Conservation (phyloP, 768 basidiomycete genomes). For the Trametes cingulata region DNA sequence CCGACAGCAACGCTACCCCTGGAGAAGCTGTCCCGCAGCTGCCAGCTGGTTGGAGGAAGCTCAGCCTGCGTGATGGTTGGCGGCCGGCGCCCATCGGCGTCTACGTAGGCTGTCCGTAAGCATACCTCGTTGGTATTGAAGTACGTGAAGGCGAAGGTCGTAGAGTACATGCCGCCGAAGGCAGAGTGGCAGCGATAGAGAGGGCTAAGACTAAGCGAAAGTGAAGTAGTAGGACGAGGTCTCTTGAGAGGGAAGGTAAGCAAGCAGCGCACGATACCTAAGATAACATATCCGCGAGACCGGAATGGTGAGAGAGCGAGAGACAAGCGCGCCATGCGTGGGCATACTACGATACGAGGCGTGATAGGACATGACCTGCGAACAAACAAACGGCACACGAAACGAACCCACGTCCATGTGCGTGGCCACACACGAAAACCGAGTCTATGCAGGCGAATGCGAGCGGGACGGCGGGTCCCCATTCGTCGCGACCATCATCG, state of each 20-base stretch:
- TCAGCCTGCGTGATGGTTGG: slow-evolving; percentile 51
- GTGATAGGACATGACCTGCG: background rate
- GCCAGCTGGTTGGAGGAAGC: slow-evolving; percentile 55
- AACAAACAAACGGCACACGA: background rate
- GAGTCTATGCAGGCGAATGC: background rate
- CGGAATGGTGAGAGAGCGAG: background rate
- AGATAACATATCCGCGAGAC: background rate
- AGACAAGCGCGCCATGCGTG: background rate
- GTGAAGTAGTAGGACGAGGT: background rate
- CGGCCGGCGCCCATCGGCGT: slow-evolving; percentile 71
- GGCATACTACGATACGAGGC: background rate
- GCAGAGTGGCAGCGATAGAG: background rate
- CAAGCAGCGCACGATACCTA: background rate
- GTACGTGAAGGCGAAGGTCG: background rate
- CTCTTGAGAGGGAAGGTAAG: background rate
- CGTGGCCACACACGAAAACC: no score
- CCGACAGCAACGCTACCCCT: background rate
- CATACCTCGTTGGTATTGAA: background rate
- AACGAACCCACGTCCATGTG: no score
- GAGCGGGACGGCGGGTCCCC: background rate
- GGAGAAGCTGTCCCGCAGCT: slow-evolving; percentile 5
- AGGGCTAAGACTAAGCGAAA: background rate
- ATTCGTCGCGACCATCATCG: slow-evolving; percentile 7
- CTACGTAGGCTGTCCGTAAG: slow-evolving; percentile 30
- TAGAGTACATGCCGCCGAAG: slow-evolving; percentile 1